These are phyloP conservation scores for Colletotrichum tabaci DNA, from an alignment of 2,329 filamentous ascomycete genomes.

Conservation along the genomic window DNA sequence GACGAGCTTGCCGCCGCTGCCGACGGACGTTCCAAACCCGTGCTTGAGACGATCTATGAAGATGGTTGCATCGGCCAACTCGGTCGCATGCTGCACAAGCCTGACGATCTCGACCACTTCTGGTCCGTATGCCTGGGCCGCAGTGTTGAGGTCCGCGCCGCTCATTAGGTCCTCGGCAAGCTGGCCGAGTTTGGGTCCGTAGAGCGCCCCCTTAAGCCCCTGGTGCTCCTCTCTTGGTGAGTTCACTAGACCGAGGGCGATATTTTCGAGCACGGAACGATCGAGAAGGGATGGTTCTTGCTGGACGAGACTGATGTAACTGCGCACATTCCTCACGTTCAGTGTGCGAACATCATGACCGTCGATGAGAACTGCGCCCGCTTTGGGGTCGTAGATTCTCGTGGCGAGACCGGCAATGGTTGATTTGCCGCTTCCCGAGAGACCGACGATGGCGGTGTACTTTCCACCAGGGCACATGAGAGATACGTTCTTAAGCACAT, in stretches of 20 bases:
- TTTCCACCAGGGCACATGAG: slow-evolving; percentile 64
- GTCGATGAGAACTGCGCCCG: slow-evolving; percentile 63
- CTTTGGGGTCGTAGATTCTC: slow-evolving; percentile 70
- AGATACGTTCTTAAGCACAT: slow-evolving; percentile 60
- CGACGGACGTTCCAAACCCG: slow-evolving; percentile 68
- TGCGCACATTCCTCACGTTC: slow-evolving; percentile 61
- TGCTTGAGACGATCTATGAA: slow-evolving; percentile 70
- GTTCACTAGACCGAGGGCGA: slow-evolving; percentile 64
- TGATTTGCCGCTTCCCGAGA: slow-evolving; percentile 72
- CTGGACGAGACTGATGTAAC: slow-evolving; percentile 61
- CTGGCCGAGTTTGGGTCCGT: slow-evolving; percentile 63
- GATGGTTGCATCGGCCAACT: slow-evolving; percentile 70
- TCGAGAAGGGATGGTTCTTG: slow-evolving; percentile 62
- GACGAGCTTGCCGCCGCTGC: slow-evolving; percentile 67
- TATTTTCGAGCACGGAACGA: slow-evolving; percentile 65
- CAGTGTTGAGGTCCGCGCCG: slow-evolving; percentile 63
- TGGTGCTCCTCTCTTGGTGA: slow-evolving; percentile 57
- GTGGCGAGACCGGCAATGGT: slow-evolving; percentile 69
- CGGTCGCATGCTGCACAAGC: slow-evolving; percentile 65
- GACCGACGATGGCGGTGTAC: slow-evolving; percentile 70
- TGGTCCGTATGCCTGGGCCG: slow-evolving; percentile 59
- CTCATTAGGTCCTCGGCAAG: slow-evolving; percentile 67
- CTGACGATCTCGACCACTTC: slow-evolving; percentile 66
- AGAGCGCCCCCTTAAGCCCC: slow-evolving; percentile 61
- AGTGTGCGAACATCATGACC: slow-evolving; percentile 63